Evolutionary conservation across 1,139 yeast genomes (phyloP), one percentile per base, ranked within the genome.

Genomic region (Saccharomyces hybrid): DNA sequence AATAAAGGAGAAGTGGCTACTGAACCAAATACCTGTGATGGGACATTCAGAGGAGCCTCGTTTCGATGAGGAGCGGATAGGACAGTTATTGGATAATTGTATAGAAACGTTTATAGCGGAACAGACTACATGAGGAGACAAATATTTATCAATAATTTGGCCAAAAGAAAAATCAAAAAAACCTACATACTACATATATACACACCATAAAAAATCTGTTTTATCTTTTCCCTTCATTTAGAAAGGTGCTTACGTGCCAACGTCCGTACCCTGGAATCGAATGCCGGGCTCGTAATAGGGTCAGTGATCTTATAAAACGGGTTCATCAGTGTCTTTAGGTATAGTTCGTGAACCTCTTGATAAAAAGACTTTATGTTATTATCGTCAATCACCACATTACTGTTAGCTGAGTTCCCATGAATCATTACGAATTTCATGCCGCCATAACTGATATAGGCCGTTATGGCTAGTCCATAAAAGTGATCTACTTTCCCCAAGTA

Each of bases 391-490:
- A 63, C 65, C 32, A 71, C 71, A 44, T 54, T 53, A n/a, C 41
- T 52, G 47, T 73, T 70, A 7, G 49, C 38, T 1, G 44, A 27
- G 28, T 75, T 68, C 59, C 88, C 95, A 66, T 88, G 93, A 49
- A 95, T 79, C 59, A 95, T 77, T 47, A 95, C 73, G 59, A 93
- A 81, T 67, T 90, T 89, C 61, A 88, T 80, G 64, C 88, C 91
- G 2, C 97, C 95, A 55, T 91, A 93, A 0, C 97, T 89, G 32
- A 91, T 77, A 68, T 83, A 93, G 11, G 95, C 95, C 54, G 89
- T 86, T 23, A 93, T 82, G 56, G 78, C 75, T 59, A 85, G 81
- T 3, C 95, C 95, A 68, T 91, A 88, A 70, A 90, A 93, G 49
- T 86, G 83, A 72, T 93, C 99, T 14, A 93, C 81, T 51, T 82